Conservation (phyloP, 1,284 basidiomycete species). For the Boletus smithii region DNA sequence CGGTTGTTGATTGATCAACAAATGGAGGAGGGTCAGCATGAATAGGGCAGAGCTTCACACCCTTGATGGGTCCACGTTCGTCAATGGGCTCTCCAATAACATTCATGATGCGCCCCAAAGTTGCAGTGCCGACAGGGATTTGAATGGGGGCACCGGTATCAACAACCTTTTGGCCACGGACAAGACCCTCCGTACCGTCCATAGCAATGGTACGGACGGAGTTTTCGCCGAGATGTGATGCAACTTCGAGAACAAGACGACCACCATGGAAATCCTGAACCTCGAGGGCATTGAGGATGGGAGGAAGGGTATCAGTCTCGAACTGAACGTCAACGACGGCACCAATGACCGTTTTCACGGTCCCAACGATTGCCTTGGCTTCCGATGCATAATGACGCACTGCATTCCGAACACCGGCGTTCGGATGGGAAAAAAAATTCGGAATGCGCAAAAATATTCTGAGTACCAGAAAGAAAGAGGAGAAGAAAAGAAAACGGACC, state of each 20-base stretch:
- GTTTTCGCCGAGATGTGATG: slow-evolving; percentile 98
- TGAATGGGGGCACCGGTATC: slow-evolving; percentile 96
- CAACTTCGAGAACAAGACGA: slow-evolving; percentile 94
- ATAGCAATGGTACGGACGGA: slow-evolving; percentile 96
- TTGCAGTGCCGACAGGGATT: slow-evolving; percentile 92
- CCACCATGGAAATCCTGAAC: slow-evolving; percentile 91
- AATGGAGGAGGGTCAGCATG: slow-evolving; percentile 96
- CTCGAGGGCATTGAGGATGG: slow-evolving; percentile 97
- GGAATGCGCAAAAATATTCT: slow-evolving; percentile 12
- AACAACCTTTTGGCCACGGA: slow-evolving; percentile 95
- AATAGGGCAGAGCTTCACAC: slow-evolving; percentile 87
- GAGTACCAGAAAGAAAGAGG: slow-evolving; percentile 32
- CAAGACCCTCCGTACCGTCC: slow-evolving; percentile 99
- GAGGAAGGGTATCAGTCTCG: slow-evolving; percentile 85
- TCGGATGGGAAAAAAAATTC: slow-evolving; percentile 21
- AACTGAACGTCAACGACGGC: slow-evolving; percentile 99
- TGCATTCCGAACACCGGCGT: slow-evolving; percentile 33
- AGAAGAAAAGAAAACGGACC: slow-evolving; percentile 33
- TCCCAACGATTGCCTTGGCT: slow-evolving; percentile 66
- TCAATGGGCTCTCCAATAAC: slow-evolving; percentile 99
- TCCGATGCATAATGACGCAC: slow-evolving; percentile 91
- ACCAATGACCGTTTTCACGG: slow-evolving; percentile 94
- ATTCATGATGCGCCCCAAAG: slow-evolving; percentile 99
- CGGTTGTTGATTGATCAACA: slow-evolving; percentile 97
- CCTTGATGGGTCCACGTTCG: slow-evolving; percentile 97